Percentiles rank a stretch among this genome's conserved stretches.
These are phyloP conservation scores for Pseudoscleropodium purum DNA, from an alignment of 225 moss, liverwort and hornwort genomes.

Conservation along the genomic window DNA sequence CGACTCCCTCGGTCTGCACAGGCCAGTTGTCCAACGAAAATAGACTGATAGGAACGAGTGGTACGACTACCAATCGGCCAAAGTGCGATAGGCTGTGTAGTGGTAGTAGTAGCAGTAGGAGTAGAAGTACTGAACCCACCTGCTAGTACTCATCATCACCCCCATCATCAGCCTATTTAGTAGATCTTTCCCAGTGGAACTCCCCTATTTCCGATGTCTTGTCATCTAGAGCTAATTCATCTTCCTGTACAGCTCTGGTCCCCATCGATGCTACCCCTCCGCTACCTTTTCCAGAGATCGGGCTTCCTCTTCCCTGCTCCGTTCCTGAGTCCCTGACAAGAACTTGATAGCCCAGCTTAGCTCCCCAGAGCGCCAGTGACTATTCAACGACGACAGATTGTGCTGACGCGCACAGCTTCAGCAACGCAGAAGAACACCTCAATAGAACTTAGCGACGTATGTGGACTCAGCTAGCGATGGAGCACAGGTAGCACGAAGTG, in stretches of 20 bases:
- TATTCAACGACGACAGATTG: background rate
- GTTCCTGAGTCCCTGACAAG: conserved; percentile 22
- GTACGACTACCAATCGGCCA: conserved; percentile 1
- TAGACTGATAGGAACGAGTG: conserved; percentile 4
- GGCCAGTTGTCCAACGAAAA: conserved; percentile 2
- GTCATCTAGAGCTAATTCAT: conserved; percentile 13
- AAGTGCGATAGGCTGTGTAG: conserved; percentile 5
- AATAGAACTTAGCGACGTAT: background rate
- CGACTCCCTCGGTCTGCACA: background rate
- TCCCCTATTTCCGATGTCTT: conserved; percentile 26
- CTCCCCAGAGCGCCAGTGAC: background rate
- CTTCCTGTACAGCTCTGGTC: conserved; percentile 6
- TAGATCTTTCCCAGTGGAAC: conserved; percentile 3
- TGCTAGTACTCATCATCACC: conserved; percentile 3
- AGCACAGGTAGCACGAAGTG: background rate
- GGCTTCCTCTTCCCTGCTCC: conserved; percentile 19
- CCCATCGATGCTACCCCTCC: conserved; percentile 14
- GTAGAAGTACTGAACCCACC: background rate
- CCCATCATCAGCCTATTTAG: conserved; percentile 15
- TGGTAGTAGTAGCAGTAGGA: background rate
- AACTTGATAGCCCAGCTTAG: background rate
- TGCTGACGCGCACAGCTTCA: background rate
- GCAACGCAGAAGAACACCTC: background rate
- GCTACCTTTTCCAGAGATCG: conserved; percentile 10
- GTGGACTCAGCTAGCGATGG: background rate